These are phyloP conservation scores for Colletotrichum sp. DNA, from an alignment of 2,329 filamentous ascomycete species.

Conservation along the genomic window DNA sequence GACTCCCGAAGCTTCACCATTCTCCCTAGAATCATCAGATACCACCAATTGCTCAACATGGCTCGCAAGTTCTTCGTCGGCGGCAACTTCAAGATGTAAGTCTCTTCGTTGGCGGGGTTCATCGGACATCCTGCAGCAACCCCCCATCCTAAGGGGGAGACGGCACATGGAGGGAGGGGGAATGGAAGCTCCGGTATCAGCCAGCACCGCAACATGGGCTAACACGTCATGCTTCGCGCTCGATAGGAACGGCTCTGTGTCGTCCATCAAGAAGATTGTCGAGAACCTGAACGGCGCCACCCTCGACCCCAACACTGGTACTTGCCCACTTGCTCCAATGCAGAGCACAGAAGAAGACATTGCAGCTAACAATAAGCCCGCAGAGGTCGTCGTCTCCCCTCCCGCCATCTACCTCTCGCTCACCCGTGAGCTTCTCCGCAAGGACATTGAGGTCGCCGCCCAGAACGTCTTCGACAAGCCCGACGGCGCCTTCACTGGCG, in stretches of 20 bases:
- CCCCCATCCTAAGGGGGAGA: neutral
- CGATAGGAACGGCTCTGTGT: slow-evolving; percentile 89
- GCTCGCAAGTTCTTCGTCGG: slow-evolving; percentile 96
- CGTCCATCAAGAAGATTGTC: slow-evolving; percentile 91
- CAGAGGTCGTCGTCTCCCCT: slow-evolving; percentile 95
- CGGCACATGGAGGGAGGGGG: neutral
- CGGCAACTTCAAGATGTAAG: slow-evolving; percentile 99
- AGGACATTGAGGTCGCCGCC: slow-evolving; percentile 83
- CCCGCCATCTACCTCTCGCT: slow-evolving; percentile 90
- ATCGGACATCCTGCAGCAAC: neutral
- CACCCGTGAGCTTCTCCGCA: slow-evolving; percentile 78
- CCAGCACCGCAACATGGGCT: slow-evolving; percentile 14
- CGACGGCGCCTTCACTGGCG: slow-evolving; percentile 95
- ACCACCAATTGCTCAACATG: slow-evolving; percentile 66
- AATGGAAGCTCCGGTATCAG: neutral
- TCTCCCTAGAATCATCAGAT: neutral
- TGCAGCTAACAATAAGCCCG: slow-evolving; percentile 16
- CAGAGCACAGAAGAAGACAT: neutral
- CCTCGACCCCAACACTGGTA: slow-evolving; percentile 78
- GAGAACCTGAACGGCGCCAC: slow-evolving; percentile 85
- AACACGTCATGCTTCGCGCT: slow-evolving; percentile 7
- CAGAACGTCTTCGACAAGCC: slow-evolving; percentile 99
- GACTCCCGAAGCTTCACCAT: neutral
- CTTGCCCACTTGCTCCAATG: slow-evolving; percentile 33
- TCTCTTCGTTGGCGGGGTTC: slow-evolving; percentile 22